Base-by-base conservation (phyloP, 2,329 filamentous ascomycete species). In the Exophiala spinifera region DNA sequence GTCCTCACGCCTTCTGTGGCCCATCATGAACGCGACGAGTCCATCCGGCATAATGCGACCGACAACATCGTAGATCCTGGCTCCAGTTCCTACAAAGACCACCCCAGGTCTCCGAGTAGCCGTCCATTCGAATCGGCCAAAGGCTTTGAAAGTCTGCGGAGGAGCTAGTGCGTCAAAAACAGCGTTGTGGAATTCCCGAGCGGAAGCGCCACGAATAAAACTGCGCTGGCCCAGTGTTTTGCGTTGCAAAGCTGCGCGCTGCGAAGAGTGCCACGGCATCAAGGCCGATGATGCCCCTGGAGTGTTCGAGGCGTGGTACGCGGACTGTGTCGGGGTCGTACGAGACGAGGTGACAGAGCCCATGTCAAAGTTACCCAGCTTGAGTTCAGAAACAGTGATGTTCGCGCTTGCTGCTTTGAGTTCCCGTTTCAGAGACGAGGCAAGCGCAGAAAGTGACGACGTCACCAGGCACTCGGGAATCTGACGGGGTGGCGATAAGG, bases 21-120 rank as follows among this genome's bases (percentile, higher is more conserved):
- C 91, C 82, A 97, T 87, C 88, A 97, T 95, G 88, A 89, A 94
- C 1, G 85, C 85, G n/a, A 97, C 87, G 14, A 96, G 69, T 2
- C 84, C 80, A 17, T 82, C 79, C 1, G 94, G 92, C 20, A 88
- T 79, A 82, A 87, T 92, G 36, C 82, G 81, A 4, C 91, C 94
- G 6, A 97, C 87, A 25, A 96, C 79, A 36, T 89, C 88, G 70
- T 97, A 97, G 0, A 91, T 78, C 52, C 87, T 79, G 47, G 90
- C 89, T 5, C 94, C 94, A 48, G 91, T 83, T 1, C 94, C 94
- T 14, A 96, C 87, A 54, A 89, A 85, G 61, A 92, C 82, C 1
- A 88, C 81, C 33, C 81, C 76, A 14, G 61, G 65, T 46, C 69
- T 68, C 62, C 81, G 76, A 15, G 78, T 81, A 15, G 65, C 68